These are phyloP conservation scores for Tetrapisispora iriomotensis DNA, from an alignment of 805 yeast species.

Conservation along the genomic window DNA sequence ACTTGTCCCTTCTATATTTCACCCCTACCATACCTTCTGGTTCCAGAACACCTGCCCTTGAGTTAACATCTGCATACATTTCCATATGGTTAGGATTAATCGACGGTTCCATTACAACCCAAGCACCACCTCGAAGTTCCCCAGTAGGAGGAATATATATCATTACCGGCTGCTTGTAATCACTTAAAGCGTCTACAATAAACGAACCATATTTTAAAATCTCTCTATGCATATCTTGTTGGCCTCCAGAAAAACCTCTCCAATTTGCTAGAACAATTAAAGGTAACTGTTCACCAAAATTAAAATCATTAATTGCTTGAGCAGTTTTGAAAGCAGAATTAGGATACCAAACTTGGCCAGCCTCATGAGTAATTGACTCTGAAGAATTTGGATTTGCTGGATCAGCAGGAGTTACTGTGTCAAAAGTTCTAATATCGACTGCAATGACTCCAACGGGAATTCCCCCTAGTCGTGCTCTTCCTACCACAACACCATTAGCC, in stretches of 20 bases:
- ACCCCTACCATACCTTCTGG: slow-evolving; percentile 99
- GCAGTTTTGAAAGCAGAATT: slow-evolving; percentile 98
- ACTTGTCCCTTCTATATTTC: slow-evolving; percentile 88
- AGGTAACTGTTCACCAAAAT: slow-evolving; percentile 96
- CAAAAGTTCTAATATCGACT: slow-evolving; percentile 85
- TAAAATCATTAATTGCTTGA: slow-evolving; percentile 95
- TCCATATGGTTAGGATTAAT: slow-evolving; percentile 97
- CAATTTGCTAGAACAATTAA: slow-evolving; percentile 96
- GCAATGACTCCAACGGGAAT: slow-evolving; percentile 97
- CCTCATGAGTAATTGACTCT: slow-evolving; percentile 80
- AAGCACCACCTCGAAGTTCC: slow-evolving; percentile 98
- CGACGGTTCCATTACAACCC: slow-evolving; percentile 99
- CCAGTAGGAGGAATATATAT: slow-evolving; percentile 97
- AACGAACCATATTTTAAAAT: slow-evolving; percentile 93
- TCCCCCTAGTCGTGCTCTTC: slow-evolving; percentile 98
- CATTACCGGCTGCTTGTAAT: slow-evolving; percentile 91
- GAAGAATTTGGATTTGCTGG: slow-evolving; percentile 97
- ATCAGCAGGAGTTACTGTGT: slow-evolving; percentile 89
- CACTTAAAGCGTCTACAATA: slow-evolving; percentile 94
- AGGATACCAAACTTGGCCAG: slow-evolving; percentile 99
- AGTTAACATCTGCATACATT: slow-evolving; percentile 93
- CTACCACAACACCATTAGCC: slow-evolving; percentile 98
- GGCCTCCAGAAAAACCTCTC: slow-evolving; percentile 99
- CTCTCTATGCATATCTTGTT: slow-evolving; percentile 98
- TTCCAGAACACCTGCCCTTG: slow-evolving; percentile 96